Base-by-base conservation (phyloP, 331 rosid species). In the Acacia pycnantha region DNA sequence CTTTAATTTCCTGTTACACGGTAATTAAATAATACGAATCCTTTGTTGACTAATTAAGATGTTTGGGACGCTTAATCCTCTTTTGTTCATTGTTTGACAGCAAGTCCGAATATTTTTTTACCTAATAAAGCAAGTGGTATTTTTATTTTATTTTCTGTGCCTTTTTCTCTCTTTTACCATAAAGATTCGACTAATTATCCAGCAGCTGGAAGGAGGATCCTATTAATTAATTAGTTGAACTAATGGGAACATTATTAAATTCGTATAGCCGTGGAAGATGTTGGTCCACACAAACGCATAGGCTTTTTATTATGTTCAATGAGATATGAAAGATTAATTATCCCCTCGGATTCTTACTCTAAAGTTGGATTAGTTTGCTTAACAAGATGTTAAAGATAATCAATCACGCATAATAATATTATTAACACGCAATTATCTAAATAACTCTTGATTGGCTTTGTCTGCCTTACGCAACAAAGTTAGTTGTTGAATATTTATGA, bases 291-390 rank as follows among this genome's bases (percentile, higher is more conserved):
- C 16, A 72, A 31, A 24, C 26, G 70, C 70, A 16, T 21, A 58
- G 27, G 16, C 71, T 53, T 48, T 59, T 8, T 22, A 19, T 68
- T 61, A 67, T 40, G 65, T 44, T 5, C 16, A 26, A n/a, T 26
- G 74, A 83, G 84, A 81, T 82, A 81, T 64, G n/a, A 19, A 69
- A 24, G 31, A 71, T n/a, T 74, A 81, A 78, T 84, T 80, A 82
- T 86, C 69, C 77, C 86, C 64, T 80, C 48, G 90, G 87, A 90
- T 86, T 82, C 86, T 78, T 61, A 18, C 65, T n/a, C 27, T 50
- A 59, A 47, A 84, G 43, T 46, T 77, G 46, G 77, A 78, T 86
- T 80, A 71, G 85, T 35, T 79, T 81, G 70, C 48, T 77, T 69
- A 77, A 41, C 41, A 66, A 70, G 78, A 61, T 33, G 69, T 80